These are phyloP conservation scores for Ophiostoma sp. DNA, from an alignment of 2,329 filamentous ascomycete species.

Conservation along the genomic window DNA sequence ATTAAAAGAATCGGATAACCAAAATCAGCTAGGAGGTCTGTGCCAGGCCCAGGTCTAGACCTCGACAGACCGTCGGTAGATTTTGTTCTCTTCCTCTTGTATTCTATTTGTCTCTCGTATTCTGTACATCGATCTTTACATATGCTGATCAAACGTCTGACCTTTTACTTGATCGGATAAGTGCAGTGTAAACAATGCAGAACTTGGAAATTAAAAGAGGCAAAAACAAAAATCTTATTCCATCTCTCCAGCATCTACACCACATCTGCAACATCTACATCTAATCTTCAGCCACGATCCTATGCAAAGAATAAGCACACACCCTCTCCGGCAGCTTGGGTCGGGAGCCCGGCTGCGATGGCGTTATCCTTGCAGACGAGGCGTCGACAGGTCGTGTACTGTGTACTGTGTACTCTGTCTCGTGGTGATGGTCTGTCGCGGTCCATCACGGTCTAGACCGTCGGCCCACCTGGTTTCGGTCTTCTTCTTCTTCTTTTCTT, in stretches of 20 bases:
- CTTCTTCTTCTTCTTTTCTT: neutral
- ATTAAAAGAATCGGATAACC: too few relatives aligned
- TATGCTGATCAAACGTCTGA: too few relatives aligned
- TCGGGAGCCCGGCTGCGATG: slow-evolving; percentile 7
- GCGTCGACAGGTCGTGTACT: too few relatives aligned
- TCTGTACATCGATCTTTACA: too few relatives aligned
- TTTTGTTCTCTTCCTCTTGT: neutral
- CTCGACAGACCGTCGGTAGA: neutral
- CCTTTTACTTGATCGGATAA: neutral
- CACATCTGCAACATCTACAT: neutral
- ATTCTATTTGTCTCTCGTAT: neutral
- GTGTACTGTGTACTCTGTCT: neutral
- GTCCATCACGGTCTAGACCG: slow-evolving; percentile 4
- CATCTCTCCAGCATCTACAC: neutral
- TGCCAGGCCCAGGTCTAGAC: neutral
- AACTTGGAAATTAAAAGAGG: too few relatives aligned
- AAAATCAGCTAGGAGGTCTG: too few relatives aligned
- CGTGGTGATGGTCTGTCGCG: neutral
- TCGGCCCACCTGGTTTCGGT: neutral
- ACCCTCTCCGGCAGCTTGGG: slow-evolving; percentile 21
- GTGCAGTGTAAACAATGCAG: too few relatives aligned
- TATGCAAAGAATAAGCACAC: neutral
- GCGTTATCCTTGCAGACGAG: neutral
- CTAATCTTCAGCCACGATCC: neutral
- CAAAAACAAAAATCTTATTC: neutral